Evolutionary conservation across 2,329 filamentous ascomycete genomes (phyloP), one percentile per base, ranked within the genome.

Genomic region (Eurotiales sp.): DNA sequence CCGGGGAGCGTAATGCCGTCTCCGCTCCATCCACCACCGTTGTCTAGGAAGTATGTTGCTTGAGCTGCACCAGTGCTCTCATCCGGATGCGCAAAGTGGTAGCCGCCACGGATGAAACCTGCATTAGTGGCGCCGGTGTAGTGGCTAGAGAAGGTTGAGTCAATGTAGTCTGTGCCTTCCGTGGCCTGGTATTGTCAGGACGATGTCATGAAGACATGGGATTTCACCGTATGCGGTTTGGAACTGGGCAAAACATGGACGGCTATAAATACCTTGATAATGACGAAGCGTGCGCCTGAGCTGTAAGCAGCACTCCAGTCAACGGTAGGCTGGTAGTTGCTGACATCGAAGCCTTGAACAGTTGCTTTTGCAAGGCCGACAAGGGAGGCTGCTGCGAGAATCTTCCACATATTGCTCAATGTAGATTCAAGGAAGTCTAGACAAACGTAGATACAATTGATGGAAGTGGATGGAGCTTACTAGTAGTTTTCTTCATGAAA

Each of bases 1-100:
- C 79, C 78, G 1, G 79, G 80, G 0, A 82, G 70, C 8, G 78
- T 82, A 55, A 72, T 74, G 45, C 77, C 77, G 56, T 82, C 79
- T 15, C 60, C 62, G 17, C 70, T 70, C 79, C 79, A 82, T 51
- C 77, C 77, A 23, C 79, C 79, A 39, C 79, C 79, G 57, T 81
- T 67, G 0, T 69, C 63, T 44, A 79, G 55, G 66, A 82, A 82
- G 65, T 68, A 81, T 10, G 71, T 65, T 7, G 79, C 79, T 59
- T 82, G 78, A 0, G 64, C 61, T 3, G 73, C 65, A 14, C 75
- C 77, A 4, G 72, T 68, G 56, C 71, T 72, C 14, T 61, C 59
- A 43, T 63, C 70, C 0, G 77, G 78, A 30, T 72, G 72, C 4
- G 79, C 79, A 56, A 80, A 81, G 69, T 82, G 79, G 59, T 82